These are phyloP conservation scores for Citrus cavaleriei DNA, from an alignment of 345 rosid genomes.

Conservation along the genomic window DNA sequence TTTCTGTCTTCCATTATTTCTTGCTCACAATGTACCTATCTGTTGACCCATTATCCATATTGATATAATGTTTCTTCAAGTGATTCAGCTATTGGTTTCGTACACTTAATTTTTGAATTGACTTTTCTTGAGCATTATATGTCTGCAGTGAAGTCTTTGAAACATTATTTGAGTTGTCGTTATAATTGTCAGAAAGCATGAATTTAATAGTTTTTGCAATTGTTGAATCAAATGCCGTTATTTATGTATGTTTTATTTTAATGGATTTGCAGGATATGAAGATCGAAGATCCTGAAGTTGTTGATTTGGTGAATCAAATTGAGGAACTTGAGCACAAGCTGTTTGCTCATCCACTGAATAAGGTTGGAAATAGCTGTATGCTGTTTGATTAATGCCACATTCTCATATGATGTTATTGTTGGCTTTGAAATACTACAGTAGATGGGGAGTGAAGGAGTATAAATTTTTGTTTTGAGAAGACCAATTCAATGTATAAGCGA, in stretches of 20 bases:
- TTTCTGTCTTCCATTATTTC: background rate
- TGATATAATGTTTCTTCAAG: background rate
- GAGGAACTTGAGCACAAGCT: slow-evolving; percentile 82
- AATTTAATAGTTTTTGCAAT: background rate
- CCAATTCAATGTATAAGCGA: background rate
- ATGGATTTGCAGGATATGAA: slow-evolving; percentile 80
- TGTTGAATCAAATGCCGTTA: background rate
- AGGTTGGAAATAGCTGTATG: slow-evolving; percentile 43
- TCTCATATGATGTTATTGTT: background rate
- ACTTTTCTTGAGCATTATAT: background rate
- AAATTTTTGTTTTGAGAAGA: background rate
- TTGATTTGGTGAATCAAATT: slow-evolving; percentile 71
- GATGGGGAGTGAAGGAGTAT: background rate
- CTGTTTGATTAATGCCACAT: background rate
- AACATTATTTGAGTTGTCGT: slow-evolving; percentile 1
- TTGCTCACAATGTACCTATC: background rate
- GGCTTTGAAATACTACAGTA: background rate
- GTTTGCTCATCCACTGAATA: slow-evolving; percentile 81
- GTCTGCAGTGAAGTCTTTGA: background rate
- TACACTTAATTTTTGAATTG: background rate
- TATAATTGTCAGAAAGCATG: background rate
- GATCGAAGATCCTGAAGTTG: slow-evolving; percentile 84
- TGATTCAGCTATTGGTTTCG: background rate
- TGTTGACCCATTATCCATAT: background rate
- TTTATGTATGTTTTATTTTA: background rate